These are phyloP conservation scores for Trichocladium antarcticum DNA, from an alignment of 495 filamentous ascomycete genomes.

Conservation along the genomic window DNA sequence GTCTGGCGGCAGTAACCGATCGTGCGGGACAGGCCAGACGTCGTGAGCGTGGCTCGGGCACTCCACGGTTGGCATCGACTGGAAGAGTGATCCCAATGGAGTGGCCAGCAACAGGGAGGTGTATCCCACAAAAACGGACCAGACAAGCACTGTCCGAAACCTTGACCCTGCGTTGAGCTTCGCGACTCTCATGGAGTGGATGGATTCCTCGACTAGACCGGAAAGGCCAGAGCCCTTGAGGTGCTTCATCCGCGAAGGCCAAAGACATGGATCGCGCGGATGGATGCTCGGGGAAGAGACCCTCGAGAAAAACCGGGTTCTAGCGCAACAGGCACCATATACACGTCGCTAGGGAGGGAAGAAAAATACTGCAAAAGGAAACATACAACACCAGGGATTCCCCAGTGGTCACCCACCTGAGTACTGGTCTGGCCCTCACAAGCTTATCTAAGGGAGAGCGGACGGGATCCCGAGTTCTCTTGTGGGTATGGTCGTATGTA, in stretches of 20 bases:
- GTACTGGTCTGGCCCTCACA: conserved; percentile 25
- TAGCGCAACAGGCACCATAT: too few relatives aligned
- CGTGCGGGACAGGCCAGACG: neutral
- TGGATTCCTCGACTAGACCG: conserved; percentile 20
- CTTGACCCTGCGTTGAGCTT: conserved; percentile 30
- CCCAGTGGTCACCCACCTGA: conserved; percentile 33
- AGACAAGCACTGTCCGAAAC: conserved; percentile 20
- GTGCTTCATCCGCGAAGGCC: conserved; percentile 41
- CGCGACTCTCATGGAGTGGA: conserved; percentile 33
- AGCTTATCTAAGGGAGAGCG: conserved; percentile 40
- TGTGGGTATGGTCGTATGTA: conserved; percentile 7
- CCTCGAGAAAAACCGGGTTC: too few relatives aligned
- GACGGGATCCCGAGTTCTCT: conserved; percentile 38
- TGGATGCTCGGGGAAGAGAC: too few relatives aligned
- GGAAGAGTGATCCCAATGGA: conserved; percentile 47
- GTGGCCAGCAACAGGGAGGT: conserved; percentile 44
- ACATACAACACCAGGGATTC: conserved; percentile 40
- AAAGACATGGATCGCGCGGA: too few relatives aligned
- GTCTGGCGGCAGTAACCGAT: conserved; percentile 36
- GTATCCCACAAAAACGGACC: conserved; percentile 33
- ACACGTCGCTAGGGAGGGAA: conserved; percentile 14
- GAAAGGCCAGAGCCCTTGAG: conserved; percentile 38
- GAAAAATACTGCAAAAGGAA: conserved; percentile 16
- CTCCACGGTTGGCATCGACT: conserved; percentile 43
- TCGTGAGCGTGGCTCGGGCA: too few relatives aligned